Percentiles rank a stretch among this genome's conserved stretches.
Evolutionary conservation across 2,329 filamentous ascomycete species (phyloP).

Genomic region (Penicillium thymicola): DNA sequence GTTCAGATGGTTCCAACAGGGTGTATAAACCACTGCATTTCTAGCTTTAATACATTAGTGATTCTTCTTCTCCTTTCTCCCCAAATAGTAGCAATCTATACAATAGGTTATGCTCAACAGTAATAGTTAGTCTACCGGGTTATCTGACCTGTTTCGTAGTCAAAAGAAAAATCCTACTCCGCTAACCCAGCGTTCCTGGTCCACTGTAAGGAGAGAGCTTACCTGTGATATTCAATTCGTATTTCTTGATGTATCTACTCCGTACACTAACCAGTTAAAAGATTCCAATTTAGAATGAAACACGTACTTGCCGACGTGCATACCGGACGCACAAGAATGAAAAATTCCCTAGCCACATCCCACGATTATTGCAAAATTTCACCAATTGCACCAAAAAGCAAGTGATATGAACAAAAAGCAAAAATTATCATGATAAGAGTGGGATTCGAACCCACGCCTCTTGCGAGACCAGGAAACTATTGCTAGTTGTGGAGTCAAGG

Average conservation of each 20-base stretch:
- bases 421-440: conserved; percentile 4
- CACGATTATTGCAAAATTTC: background rate
- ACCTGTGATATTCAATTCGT: too few species aligned
- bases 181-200: background rate
- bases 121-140: too few species aligned
- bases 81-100: too few species aligned
- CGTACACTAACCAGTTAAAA: background rate
- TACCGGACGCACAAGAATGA: background rate
- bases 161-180: background rate
- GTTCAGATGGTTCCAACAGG: too few species aligned
- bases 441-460: conserved; percentile 13
- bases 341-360: background rate
- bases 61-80: too few species aligned
- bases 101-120: too few species aligned
- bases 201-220: background rate
- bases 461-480: conserved; percentile 12
- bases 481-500: conserved; percentile 18
- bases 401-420: background rate
- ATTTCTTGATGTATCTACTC: too few species aligned
- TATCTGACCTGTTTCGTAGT: background rate
- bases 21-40: too few species aligned
- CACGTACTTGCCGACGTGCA: background rate
- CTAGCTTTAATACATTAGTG: too few species aligned
- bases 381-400: background rate
- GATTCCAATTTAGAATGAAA: background rate